These are phyloP conservation scores for Physcomitrellopsis africana DNA, from an alignment of 225 moss, liverwort and hornwort species.

Conservation along the genomic window DNA sequence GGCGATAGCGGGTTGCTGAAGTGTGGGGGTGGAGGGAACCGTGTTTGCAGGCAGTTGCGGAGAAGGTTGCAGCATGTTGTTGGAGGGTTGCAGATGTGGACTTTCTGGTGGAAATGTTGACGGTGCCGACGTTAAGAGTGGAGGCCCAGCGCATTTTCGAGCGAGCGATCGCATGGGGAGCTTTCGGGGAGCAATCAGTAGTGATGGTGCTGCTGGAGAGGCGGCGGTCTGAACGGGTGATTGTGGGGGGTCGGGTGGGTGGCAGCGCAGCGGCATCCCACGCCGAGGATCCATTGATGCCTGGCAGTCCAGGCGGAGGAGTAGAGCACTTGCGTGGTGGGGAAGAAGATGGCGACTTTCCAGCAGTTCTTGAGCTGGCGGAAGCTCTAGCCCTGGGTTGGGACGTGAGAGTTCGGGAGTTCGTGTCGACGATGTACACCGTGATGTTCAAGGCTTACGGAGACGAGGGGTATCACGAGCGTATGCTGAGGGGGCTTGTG, in stretches of 20 bases:
- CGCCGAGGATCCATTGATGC: conserved; percentile 80
- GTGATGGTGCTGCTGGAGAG: conserved; percentile 98
- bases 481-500: conserved; percentile 94
- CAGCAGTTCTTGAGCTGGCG: conserved; percentile 93
- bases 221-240: conserved; percentile 87
- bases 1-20: conserved; percentile 22
- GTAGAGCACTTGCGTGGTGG: conserved; percentile 59
- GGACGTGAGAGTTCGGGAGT: conserved; percentile 91
- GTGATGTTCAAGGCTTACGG: conserved; percentile 99
- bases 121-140: conserved; percentile 80
- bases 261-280: conserved; percentile 53
- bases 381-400: conserved; percentile 85
- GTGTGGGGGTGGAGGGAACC: conserved; percentile 21
- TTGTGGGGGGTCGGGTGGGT: conserved; percentile 75
- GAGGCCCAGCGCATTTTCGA: conserved; percentile 99
- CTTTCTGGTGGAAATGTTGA: conserved; percentile 97
- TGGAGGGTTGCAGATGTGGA: conserved; percentile 99
- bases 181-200: conserved; percentile 98
- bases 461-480: conserved; percentile 93
- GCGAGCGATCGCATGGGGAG: conserved; percentile 93
- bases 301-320: conserved; percentile 72
- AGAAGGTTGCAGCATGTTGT: conserved; percentile 96
- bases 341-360: conserved; percentile 93
- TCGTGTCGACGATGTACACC: conserved; percentile 94
- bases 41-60: conserved; percentile 80